Evolutionary conservation across 345 rosid species (phyloP), one percentile per base, ranked within the genome.

Genomic region (Pugionium cornutum): DNA sequence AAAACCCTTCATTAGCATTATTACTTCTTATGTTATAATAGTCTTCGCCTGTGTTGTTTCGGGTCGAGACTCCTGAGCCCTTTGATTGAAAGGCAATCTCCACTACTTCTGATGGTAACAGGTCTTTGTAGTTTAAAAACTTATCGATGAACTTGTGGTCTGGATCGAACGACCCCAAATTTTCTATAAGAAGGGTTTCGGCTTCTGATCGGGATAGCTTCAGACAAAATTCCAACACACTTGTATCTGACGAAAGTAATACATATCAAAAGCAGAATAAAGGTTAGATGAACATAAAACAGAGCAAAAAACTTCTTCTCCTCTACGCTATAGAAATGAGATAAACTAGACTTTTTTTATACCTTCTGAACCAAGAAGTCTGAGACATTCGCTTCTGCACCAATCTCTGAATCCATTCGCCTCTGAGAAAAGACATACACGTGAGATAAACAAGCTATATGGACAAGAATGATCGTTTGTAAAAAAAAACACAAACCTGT

Each of bases 191-290:
- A 65, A 90, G 88, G 45, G 83, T 40, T 72, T 94, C 96, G 1
- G 97, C 97, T 80, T 94, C 97, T 29, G 95, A 83, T 77, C 92
- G 80, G 62, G 99, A 80, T 66, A 84, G 97, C 85, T 88, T 86
- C 81, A 85, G 72, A 80, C 97, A 94, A 68, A 77, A 94, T 68
- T 90, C 99, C 82, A 94, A 72, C 70, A 94, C 81, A 68, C 96
- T 94, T 6, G 91, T 88, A 78, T 94, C 99, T 94, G 45, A 67
- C 10, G 57, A 46, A 43, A 36, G 33, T 18, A 45, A 56, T 6
- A 33, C 7, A 37, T 34, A 61, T 53, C 34, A 62, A 18, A 1
- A 51, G 58, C 7, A 54, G 27, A 57, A 39, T 5, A 2, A 9
- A 28, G 66, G 53, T 41, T 9, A 33, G 43, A 74, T 29, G 0